These are phyloP conservation scores for Ganoderma lingzhi DNA, from an alignment of 1,284 basidiomycete genomes.

Conservation along the genomic window DNA sequence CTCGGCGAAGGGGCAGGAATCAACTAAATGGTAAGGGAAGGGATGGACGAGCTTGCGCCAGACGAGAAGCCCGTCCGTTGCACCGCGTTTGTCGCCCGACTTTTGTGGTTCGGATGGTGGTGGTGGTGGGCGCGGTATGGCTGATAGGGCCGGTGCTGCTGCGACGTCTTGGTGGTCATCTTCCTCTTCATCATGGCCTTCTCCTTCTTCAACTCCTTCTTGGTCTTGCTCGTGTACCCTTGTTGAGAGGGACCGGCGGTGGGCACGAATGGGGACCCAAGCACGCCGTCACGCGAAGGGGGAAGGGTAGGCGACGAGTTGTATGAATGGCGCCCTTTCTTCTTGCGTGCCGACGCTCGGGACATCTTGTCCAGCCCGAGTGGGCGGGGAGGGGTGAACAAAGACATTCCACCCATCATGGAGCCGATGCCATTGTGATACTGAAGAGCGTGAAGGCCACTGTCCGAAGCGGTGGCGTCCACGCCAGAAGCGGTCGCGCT, in stretches of 20 bases:
- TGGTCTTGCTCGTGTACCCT: constrained; percentile 35
- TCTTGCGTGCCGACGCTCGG: constrained; percentile 32
- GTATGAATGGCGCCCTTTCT: constrained; percentile 38
- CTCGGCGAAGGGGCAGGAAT: constrained; percentile 10
- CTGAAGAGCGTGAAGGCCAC: constrained; percentile 41
- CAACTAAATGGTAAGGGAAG: constrained; percentile 38
- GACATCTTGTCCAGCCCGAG: constrained; percentile 37
- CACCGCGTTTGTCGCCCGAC: constrained; percentile 61
- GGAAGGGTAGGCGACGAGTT: constrained; percentile 61
- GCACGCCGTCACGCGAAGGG: constrained; percentile 62
- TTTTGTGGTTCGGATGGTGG: constrained; percentile 71
- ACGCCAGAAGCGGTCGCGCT: constrained; percentile 40
- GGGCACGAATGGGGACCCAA: constrained; percentile 29
- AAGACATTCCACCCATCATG: constrained; percentile 42
- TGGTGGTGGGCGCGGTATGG: constrained; percentile 62
- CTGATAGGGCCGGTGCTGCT: constrained; percentile 51
- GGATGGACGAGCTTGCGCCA: constrained; percentile 35
- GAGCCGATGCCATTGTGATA: constrained; percentile 38
- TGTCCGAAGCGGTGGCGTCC: constrained; percentile 46
- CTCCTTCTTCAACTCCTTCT: constrained; percentile 61
- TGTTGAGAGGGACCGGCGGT: constrained; percentile 27
- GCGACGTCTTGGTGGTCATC: constrained; percentile 51
- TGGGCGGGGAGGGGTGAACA: constrained; percentile 46
- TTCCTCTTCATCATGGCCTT: constrained; percentile 67
- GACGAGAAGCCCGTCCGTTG: constrained; percentile 63